Conservation (phyloP, 371 early-diverging fungal species). For the Mucor circinelloides region DNA sequence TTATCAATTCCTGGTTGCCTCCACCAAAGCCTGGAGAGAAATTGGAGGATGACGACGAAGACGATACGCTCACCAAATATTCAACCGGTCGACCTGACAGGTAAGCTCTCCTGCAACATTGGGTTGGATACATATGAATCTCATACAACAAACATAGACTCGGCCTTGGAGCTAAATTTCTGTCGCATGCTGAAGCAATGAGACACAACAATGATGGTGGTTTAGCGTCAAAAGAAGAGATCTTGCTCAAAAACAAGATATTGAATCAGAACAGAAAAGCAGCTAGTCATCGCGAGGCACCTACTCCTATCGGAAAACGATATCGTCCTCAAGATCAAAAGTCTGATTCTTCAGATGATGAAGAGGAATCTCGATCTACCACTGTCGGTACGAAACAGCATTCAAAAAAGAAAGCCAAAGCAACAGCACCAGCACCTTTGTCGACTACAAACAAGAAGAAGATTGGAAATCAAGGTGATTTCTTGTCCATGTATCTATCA, state of each 20-base stretch:
- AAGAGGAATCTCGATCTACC: slow-evolving; percentile 46
- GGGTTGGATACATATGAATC: no score
- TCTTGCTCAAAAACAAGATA: slow-evolving; percentile 46
- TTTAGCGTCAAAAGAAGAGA: slow-evolving; percentile 39
- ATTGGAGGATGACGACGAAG: slow-evolving; percentile 37
- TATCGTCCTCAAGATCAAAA: slow-evolving; percentile 5
- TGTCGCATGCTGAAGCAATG: slow-evolving; percentile 62
- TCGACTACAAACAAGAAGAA: slow-evolving; percentile 13
- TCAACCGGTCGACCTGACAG: slow-evolving; percentile 53
- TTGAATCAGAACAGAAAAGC: slow-evolving; percentile 50
- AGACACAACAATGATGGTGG: slow-evolving; percentile 42
- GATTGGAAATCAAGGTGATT: slow-evolving; percentile 45
- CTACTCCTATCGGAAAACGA: slow-evolving; percentile 25
- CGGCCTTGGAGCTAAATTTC: slow-evolving; percentile 61
- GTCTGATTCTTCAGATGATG: slow-evolving; percentile 40
- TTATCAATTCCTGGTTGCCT: slow-evolving; percentile 52
- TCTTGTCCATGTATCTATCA: slow-evolving; percentile 57
- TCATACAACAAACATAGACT: slow-evolving; percentile 34
- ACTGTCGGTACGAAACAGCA: slow-evolving; percentile 16
- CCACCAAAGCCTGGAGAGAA: slow-evolving; percentile 41
- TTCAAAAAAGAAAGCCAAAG: not conserved
- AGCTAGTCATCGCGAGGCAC: slow-evolving; percentile 31
- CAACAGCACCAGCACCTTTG: not conserved
- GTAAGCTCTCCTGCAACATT: slow-evolving; percentile 14
- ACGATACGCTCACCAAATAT: slow-evolving; percentile 27